Percentiles rank a stretch among this genome's conserved stretches.
These are phyloP conservation scores for Monilinia polystroma DNA, from an alignment of 2,329 filamentous ascomycete genomes.

Conservation along the genomic window DNA sequence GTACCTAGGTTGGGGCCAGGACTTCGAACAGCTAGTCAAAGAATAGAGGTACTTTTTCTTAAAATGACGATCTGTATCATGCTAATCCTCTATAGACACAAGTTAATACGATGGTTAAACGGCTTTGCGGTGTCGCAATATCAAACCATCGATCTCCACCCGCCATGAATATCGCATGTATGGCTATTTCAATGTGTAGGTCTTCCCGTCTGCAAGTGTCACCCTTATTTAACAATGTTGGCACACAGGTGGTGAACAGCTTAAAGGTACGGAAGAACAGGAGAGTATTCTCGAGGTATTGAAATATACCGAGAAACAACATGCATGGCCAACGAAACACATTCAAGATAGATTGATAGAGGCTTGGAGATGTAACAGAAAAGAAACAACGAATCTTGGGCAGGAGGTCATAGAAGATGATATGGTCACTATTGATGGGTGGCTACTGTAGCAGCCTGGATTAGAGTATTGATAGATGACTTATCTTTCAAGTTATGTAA, in stretches of 20 bases:
- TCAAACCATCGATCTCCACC: constrained; percentile 30
- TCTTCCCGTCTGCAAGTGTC: background rate
- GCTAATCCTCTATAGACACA: constrained; percentile 24
- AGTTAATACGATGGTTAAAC: constrained; percentile 26
- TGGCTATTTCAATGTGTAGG: constrained; percentile 40
- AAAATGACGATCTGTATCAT: background rate
- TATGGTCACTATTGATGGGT: constrained; percentile 4
- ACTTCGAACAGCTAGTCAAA: constrained; percentile 23
- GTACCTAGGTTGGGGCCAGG: constrained; percentile 30
- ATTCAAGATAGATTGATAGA: constrained; percentile 38
- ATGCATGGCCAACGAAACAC: constrained; percentile 43
- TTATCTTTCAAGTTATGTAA: too few relatives aligned
- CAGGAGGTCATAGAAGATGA: constrained; percentile 1
- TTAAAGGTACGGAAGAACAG: constrained; percentile 38
- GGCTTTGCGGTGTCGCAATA: constrained; percentile 31
- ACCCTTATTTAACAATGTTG: background rate
- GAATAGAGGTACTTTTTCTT: constrained; percentile 26
- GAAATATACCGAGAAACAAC: constrained; percentile 30
- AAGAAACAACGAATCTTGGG: background rate
- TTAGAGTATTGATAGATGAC: too few relatives aligned
- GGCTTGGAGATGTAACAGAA: constrained; percentile 38
- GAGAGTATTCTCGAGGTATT: constrained; percentile 38
- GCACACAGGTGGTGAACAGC: constrained; percentile 36
- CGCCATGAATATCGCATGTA: constrained; percentile 40
- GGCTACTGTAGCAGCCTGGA: background rate